Conservation (phyloP, 495 filamentous ascomycete genomes). For the Xylaria grammica region DNA sequence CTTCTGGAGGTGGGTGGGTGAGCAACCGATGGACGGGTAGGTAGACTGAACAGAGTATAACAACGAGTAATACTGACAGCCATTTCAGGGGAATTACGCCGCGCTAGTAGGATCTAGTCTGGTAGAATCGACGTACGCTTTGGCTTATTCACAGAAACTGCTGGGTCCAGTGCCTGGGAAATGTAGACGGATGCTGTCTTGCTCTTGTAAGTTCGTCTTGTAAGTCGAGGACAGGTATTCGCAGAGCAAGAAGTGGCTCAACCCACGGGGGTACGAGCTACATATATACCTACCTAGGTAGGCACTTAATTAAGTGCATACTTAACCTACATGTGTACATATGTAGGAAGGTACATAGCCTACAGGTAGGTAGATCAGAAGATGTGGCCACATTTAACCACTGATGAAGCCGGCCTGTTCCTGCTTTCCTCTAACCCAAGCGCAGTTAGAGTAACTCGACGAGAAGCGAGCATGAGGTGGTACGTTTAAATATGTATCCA, state of each 20-base stretch:
- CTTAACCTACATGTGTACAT: too few species aligned
- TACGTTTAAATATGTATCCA: too few species aligned
- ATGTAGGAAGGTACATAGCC: too few species aligned
- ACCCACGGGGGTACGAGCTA: not conserved
- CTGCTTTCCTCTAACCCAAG: not conserved
- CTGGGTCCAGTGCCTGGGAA: not conserved
- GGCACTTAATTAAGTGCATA: not conserved
- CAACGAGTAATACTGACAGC: conserved; percentile 28
- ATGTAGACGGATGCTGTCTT: not conserved
- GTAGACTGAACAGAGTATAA: not conserved
- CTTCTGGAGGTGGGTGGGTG: conserved; percentile 29
- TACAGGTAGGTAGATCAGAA: not conserved
- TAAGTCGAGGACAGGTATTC: not conserved
- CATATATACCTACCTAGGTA: not conserved
- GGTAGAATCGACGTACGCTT: not conserved
- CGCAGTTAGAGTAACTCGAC: conserved; percentile 1
- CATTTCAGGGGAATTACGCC: conserved; percentile 23
- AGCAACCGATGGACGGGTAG: not conserved
- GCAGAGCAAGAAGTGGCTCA: not conserved
- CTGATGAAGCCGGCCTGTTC: not conserved
- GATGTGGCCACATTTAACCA: not conserved
- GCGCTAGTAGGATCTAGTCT: not conserved
- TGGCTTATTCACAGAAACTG: not conserved
- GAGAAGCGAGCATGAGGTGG: too few species aligned
- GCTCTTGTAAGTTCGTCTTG: conserved; percentile 4